Conservation (phyloP, 768 basidiomycete genomes). For the Agrocybe chaxingu region DNA sequence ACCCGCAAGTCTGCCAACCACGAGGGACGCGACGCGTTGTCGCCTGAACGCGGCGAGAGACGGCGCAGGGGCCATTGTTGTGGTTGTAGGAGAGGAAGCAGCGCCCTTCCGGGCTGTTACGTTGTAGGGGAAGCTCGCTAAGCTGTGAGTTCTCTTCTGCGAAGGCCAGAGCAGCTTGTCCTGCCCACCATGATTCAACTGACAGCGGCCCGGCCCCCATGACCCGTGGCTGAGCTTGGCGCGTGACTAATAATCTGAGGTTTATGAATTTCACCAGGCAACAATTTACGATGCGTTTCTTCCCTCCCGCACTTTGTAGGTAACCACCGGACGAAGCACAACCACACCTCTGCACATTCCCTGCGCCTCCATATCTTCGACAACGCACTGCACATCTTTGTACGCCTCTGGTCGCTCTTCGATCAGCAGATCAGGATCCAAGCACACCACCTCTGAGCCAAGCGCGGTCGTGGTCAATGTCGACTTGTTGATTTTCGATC, state of each 20-base stretch:
- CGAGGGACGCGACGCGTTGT: too few relatives aligned
- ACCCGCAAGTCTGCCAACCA: too few relatives aligned
- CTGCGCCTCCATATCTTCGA: conserved; percentile 30
- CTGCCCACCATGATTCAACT: background rate
- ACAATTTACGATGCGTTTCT: conserved; percentile 8
- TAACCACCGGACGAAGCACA: conserved; percentile 31
- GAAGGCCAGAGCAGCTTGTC: conserved; percentile 11
- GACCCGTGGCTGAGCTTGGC: conserved; percentile 6
- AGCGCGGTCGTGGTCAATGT: conserved; percentile 28
- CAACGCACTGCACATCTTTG: conserved; percentile 31
- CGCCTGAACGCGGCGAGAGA: background rate
- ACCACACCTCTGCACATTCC: conserved; percentile 26
- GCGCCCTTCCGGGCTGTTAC: background rate
- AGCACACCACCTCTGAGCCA: conserved; percentile 33
- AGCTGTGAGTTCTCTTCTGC: background rate
- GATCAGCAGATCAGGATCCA: conserved; percentile 30
- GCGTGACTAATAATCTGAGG: conserved; percentile 1
- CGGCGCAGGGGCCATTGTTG: background rate
- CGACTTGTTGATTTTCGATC: conserved; percentile 24
- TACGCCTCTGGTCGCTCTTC: conserved; percentile 39
- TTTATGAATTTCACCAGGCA: too few relatives aligned
- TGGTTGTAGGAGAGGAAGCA: background rate
- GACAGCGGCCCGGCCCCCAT: background rate
- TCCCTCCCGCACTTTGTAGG: conserved; percentile 30
- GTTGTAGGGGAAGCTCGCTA: background rate